Base-by-base conservation (phyloP, 192 early-diverging fungal genomes). In the Rhizoclosmatium globosum region DNA sequence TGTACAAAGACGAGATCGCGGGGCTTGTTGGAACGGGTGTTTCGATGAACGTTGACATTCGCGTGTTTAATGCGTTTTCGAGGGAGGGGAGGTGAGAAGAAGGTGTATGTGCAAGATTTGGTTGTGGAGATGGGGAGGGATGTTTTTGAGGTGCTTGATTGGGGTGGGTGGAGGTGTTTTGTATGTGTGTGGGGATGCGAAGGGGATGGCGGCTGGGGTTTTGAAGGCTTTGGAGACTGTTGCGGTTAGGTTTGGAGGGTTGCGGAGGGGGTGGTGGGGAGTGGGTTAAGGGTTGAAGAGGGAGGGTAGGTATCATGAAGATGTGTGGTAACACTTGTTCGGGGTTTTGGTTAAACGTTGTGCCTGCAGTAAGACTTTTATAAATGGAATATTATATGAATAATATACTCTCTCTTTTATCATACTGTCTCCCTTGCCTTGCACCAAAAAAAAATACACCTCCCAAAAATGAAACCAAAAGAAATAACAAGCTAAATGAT, bases 21-120 rank as follows among this genome's bases (percentile, higher is more conserved):
- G 84, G 83, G 23, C 83, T 93, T 61, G 56, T 76, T 42, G 67
- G 72, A 21, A 88, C 91, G 77, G 79, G 83, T 23, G 76, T 59
- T 47, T 72, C 17, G 2, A 77, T 79, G 68, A 57, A 38, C 6
- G 79, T 88, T 68, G 87, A 90, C 47, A 56, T 87, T 56, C 88
- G 91, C 77, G 83, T 99, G 61, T 86, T 96, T 70, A 98, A 94
- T 4, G 97, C 98, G 4, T 97, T 97, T 71, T 96, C 95, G 50
- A 91, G 98, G 61, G 92, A 89, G 85, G 45, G 82, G 82, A 60
- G 31, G 31, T 31, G 44, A 83, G 81, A 88, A 90, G 59, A 99
- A 99, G 89, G 91, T 96, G 23, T 99, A 99, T 86, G 98, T 99
- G 38, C 98, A 99, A 82, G 94, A 99, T 81, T 86, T 92, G 4